phyloP scores from a whole-genome alignment of 2,329 filamentous ascomycete genomes.

The Colletotrichum tamarilloi region DNA sequence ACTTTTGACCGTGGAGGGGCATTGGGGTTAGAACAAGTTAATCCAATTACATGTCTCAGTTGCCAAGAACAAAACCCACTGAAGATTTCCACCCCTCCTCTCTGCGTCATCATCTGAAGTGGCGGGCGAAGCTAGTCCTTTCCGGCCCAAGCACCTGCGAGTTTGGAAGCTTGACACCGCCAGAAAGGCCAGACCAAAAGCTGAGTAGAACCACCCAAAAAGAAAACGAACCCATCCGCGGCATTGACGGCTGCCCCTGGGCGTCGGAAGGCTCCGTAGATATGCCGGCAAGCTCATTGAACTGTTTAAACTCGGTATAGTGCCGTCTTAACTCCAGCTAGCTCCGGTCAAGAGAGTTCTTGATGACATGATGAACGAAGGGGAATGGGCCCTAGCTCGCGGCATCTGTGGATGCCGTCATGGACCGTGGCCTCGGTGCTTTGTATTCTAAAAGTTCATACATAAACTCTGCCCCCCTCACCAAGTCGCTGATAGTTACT shows the following conservation, averaged over 20 bases:
- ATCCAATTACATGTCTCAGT: conserved; percentile 8
- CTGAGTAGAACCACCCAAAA: background rate
- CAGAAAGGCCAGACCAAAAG: background rate
- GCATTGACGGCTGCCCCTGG: conserved; percentile 19
- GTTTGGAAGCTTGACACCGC: background rate
- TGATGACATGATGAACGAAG: conserved; percentile 16
- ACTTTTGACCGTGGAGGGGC: background rate
- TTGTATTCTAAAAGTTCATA: background rate
- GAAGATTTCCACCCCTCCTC: background rate
- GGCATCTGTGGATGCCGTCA: conserved; percentile 29
- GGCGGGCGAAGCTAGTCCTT: background rate
- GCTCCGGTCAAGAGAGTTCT: conserved; percentile 16
- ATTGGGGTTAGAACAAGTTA: background rate
- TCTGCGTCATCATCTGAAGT: conserved; percentile 17
- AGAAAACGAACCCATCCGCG: background rate
- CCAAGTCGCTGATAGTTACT: background rate
- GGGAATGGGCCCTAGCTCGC: background rate
- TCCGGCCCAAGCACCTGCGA: background rate
- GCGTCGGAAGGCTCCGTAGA: background rate
- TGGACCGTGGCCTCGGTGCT: background rate
- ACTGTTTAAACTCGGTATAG: conserved; percentile 1
- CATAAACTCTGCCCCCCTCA: background rate
- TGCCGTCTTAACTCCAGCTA: conserved; percentile 28
- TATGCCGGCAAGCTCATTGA: background rate
- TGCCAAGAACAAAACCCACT: background rate